Base-by-base conservation (phyloP, 2,329 filamentous ascomycete genomes). In the Ceratocystis papillata region DNA sequence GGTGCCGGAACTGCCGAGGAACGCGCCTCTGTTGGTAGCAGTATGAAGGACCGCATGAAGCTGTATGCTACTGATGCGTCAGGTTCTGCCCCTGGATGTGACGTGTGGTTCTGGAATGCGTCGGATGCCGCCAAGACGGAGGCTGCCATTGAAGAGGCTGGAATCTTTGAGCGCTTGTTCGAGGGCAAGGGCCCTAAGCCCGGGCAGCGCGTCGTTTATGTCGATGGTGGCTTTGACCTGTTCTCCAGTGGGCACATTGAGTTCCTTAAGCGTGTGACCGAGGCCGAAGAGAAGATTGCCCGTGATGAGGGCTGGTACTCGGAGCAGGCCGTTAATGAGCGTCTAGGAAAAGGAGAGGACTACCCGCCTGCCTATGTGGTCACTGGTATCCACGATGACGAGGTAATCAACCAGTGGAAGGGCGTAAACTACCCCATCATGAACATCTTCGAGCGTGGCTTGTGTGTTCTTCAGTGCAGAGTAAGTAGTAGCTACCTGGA, bases 341-440 rank as follows among this genome's bases (percentile, higher is more conserved):
- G 90, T 64, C 74, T 84, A 68, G 80, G 82, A 45, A 82, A 84
- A 69, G 88, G 87, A 17, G 81, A 80, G 59, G 89, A 95, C 75
- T 96, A 95, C 72, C 80, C 83, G 0, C 90, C 91, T 0, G 87
- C 86, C 5, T 97, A 90, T 74, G 82, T 99, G n/a, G 84, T 97
- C 55, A 92, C 90, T 1, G 94, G 94, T 62, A 87, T 99, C 28
- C 94, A 99, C 76, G 89, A 96, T 72, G 94, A 99, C 74, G 85
- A 88, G 69, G 91, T 96, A 68, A 96, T 99, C 76, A 99, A 99
- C 76, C 80, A 87, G 72, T 95, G 91, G 88, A 97, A 97, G 77
- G 93, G 94, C 45, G 82, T 96, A 72, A 99, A 99, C 78, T 99
- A 96, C 74, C 94, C 94, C 30, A 97, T 99, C 77, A 99, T 99